Evolutionary conservation across 1,139 yeast species (phyloP).

Genomic region (Suzukiozyma palmioleophila): DNA sequence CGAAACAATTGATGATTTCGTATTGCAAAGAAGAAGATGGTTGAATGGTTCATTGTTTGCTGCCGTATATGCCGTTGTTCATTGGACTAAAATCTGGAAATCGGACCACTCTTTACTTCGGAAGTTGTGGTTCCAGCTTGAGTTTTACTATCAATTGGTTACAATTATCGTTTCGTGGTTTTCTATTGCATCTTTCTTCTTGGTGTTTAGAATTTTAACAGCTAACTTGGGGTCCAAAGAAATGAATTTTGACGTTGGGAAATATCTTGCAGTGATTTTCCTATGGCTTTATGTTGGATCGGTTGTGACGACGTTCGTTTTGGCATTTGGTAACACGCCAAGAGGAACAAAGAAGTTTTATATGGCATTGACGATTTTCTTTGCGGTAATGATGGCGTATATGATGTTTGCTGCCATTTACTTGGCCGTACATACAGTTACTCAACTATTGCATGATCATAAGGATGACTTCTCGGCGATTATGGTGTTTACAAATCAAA

Average conservation of each 20-base stretch:
- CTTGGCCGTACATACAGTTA: slow-evolving; percentile 72
- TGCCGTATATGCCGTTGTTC: slow-evolving; percentile 69
- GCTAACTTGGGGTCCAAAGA: slow-evolving; percentile 48
- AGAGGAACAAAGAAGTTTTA: slow-evolving; percentile 44
- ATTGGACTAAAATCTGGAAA: slow-evolving; percentile 67
- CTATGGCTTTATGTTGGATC: slow-evolving; percentile 43
- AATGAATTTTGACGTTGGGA: slow-evolving; percentile 43
- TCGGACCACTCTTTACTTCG: slow-evolving; percentile 61
- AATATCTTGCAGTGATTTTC: slow-evolving; percentile 37
- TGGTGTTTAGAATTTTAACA: slow-evolving; percentile 65
- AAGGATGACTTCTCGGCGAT: slow-evolving; percentile 40
- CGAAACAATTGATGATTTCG: slow-evolving; percentile 64
- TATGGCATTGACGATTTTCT: slow-evolving; percentile 36
- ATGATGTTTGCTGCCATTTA: slow-evolving; percentile 70
- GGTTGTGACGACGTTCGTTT: slow-evolving; percentile 41
- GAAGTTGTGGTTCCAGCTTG: slow-evolving; percentile 60
- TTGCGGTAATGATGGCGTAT: slow-evolving; percentile 44
- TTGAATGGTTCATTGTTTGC: slow-evolving; percentile 83
- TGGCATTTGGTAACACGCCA: slow-evolving; percentile 47
- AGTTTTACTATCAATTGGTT: slow-evolving; percentile 64
- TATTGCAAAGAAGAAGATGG: slow-evolving; percentile 81
- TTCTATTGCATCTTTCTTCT: slow-evolving; percentile 68
- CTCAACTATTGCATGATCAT: slow-evolving; percentile 30
- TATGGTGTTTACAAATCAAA: slow-evolving; percentile 54
- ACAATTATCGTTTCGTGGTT: slow-evolving; percentile 75